These are phyloP conservation scores for Tagetes patula DNA, from an alignment of 129 eudicot genomes.

Conservation along the genomic window DNA sequence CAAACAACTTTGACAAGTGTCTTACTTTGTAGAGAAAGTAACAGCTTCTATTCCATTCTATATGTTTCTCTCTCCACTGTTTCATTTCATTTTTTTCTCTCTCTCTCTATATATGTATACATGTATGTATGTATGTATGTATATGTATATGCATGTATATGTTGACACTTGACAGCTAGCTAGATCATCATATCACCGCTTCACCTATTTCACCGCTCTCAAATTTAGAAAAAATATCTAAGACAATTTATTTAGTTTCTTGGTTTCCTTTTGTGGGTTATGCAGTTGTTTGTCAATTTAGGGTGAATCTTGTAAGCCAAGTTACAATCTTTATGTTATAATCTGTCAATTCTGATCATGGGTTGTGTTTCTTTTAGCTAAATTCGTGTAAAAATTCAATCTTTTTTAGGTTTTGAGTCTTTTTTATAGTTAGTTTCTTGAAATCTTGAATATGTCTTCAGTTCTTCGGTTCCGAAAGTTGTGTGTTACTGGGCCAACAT, in stretches of 20 bases:
- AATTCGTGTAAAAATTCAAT: background rate
- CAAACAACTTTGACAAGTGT: constrained; percentile 35
- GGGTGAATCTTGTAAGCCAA: constrained; percentile 1
- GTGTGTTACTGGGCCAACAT: constrained; percentile 47
- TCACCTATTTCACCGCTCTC: constrained; percentile 21
- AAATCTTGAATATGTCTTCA: constrained; percentile 47
- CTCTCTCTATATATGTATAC: constrained; percentile 11
- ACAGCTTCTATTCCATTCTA: background rate
- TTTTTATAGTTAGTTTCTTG: constrained; percentile 1
- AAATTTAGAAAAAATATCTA: constrained; percentile 2
- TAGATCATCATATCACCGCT: constrained; percentile 14
- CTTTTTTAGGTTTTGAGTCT: background rate
- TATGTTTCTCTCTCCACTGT: constrained; percentile 9
- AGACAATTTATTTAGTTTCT: background rate
- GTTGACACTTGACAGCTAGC: background rate
- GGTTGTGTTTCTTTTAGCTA: constrained; percentile 20
- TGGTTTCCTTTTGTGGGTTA: no score
- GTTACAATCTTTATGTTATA: constrained; percentile 24
- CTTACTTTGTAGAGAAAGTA: constrained; percentile 23
- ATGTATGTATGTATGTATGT: background rate
- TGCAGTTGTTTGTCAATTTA: background rate
- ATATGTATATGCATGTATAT: background rate
- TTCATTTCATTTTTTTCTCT: background rate
- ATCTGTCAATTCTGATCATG: constrained; percentile 19
- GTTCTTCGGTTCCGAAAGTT: constrained; percentile 61